Evolutionary conservation across 2,329 filamentous ascomycete genomes (phyloP), one percentile per base, ranked within the genome.

Genomic region (Akanthomyces lecanii): DNA sequence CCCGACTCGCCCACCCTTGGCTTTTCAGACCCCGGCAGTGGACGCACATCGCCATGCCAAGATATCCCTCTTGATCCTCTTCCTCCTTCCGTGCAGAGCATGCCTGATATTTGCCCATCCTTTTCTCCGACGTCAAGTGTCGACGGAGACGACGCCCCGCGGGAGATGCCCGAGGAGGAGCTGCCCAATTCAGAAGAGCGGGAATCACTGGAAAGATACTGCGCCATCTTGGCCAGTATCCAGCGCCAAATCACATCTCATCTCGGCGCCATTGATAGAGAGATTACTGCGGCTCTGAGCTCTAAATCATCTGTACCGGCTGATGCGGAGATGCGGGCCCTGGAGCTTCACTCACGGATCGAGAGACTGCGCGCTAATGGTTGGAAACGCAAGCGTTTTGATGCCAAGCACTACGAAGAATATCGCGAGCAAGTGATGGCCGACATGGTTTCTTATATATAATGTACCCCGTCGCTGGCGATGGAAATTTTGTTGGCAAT

Each of bases 1-100:
- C 84, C 84, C 0, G 84, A 87, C 67, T 86, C 84, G 4, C 84
- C 84, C 1, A 87, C 84, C 0, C 78, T 87, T 6, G 84, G 84
- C 12, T 79, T 84, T 62, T 81, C 82, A 58, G 80, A 81, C 66
- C 59, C 58, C 16, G 58, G n/a, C 52, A 62, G 53, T 45, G 59
- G 59, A 14, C 59, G 63, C 47, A 48, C 52, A 38, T 62, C 58
- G 2, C 59, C 63, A 1, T 45, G 40, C 25, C 28, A 65, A 18
- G 62, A 55, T n/a, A 58, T 65, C 36, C 60, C 65, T 33, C 25
- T 56, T 3, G 57, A 57, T 4, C 61, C 55, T 18, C 52, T 62
- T 6, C 36, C 51, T 8, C 50, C 57, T 8, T 60, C 53, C 25
- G 53, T 62, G 18, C 62, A 63, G 10, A 59, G 40, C 21, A 60